Base-by-base conservation (phyloP, 495 filamentous ascomycete genomes). In the Aspergillus saccharolyticus region DNA sequence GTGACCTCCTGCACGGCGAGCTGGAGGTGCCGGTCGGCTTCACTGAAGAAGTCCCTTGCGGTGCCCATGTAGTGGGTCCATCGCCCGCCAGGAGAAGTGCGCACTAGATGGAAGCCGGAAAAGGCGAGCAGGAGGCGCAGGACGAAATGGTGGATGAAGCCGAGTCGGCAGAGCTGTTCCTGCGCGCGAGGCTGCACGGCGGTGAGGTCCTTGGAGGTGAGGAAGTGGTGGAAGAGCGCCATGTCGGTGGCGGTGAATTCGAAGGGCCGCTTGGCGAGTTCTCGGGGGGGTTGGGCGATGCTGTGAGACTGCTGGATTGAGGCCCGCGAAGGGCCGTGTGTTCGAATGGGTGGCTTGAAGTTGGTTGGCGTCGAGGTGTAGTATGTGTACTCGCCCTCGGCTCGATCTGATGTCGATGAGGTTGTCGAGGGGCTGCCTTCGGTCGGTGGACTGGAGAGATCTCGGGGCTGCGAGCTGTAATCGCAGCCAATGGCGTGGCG, bases 221-320 rank as follows among this genome's bases (percentile, higher is more conserved):
- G 15, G 42, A 49, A 55, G 46, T 58, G 44, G 28, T 62, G 60
- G 42, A 58, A 58, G 19, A 62, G n/a, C 3, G 30, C 55, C 55
- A 62, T 58, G 28, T 62, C 60, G n/a, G 42, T 58, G 10, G 22
- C 52, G 4, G 44, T 55, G 52, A 62, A 62, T 24, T 62, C 43
- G 39, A 62, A 58, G 39, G 55, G 46, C 19, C 42, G 39, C 0
- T 30, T n/a, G 1, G 30, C 42, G 17, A 39, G 3, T 18, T 19
- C 20, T 14, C n/a, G 19, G 15, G 42, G 21, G 1, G 39, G 33
- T 8, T 22, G 19, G 15, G 12, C 10, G 10, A 25, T 7, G 19
- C 15, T 16, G n/a, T 44, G 47, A 42, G 33, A 5, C 24, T 22
- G 20, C 17, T 22, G 45, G 3, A 19, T 8, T 10, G 44, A 18